Evolutionary conservation across 2,329 filamentous ascomycete species (phyloP), one percentile per base, ranked within the genome.

Genomic region (Cordyceps farinosa): DNA sequence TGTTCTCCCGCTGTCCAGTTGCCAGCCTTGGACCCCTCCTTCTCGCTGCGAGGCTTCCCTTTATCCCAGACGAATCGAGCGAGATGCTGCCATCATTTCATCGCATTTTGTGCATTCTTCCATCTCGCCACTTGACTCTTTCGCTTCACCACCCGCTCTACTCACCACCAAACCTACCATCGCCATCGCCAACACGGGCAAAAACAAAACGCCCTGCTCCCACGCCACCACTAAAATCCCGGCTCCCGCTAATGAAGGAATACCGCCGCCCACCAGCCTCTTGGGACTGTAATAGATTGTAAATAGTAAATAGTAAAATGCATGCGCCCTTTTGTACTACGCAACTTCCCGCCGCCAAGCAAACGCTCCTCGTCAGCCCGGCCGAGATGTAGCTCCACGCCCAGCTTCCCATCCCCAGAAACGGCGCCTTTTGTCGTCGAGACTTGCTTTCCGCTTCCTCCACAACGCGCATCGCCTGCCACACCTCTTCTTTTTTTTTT

Each of bases 331-430:
- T 42, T 42, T 17, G 42, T 45, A 45, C 27, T 22, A 17, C 8
- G 3, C 17, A 34, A 22, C 22, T 29, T 32, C 29, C 29, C 38
- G 38, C 38, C 13, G 38, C 38, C 38, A 40, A 40, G 38, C 38
- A 40, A 40, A 40, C 38, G 38, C 13, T 40, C 38, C 38, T 40
- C 38, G 38, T 40, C 38, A 40, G 38, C 38, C 38, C 11, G 38
- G 44, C 44, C 27, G 27, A 47, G 27, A 51, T 51, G 9, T 29
- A 22, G n/a, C 42, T 11, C 27, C 29, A 27, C n/a, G n/a, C 10
- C 45, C 45, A 29, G 48, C 48, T 51, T 51, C 48, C n/a, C n/a
- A 22, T 59, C 44, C 32, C 42, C n/a, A 59, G 56, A 59, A 50
- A 50, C 22, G 44, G 44, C 44, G 32, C 22, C 48, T 29, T 17